Evolutionary conservation across 2,329 filamentous ascomycete genomes (phyloP).

Genomic region (Diplodia intermedia): DNA sequence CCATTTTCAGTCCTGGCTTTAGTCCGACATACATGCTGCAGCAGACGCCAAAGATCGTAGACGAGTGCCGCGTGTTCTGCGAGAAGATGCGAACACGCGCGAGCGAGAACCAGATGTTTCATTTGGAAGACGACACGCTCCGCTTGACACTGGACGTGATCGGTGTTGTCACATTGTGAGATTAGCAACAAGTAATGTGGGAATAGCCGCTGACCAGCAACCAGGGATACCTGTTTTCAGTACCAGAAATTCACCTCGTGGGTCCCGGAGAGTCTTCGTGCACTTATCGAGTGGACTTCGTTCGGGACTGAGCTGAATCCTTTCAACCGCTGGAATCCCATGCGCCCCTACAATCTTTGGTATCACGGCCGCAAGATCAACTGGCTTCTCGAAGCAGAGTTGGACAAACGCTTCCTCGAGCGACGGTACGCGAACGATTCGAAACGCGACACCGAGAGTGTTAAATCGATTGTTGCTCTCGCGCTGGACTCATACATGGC

Average conservation of each 20-base stretch:
- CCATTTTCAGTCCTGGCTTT: slow-evolving; percentile 44
- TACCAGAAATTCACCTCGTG: not conserved
- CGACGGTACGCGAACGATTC: not conserved
- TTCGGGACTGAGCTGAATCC: not conserved
- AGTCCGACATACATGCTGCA: slow-evolving; percentile 41
- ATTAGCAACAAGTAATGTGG: slow-evolving; percentile 21
- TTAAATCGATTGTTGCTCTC: slow-evolving; percentile 4
- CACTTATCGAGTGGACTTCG: not conserved
- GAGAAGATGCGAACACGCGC: slow-evolving; percentile 38
- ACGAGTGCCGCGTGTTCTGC: slow-evolving; percentile 45
- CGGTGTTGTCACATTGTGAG: slow-evolving; percentile 36
- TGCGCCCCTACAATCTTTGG: slow-evolving; percentile 40
- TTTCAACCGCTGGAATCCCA: slow-evolving; percentile 37
- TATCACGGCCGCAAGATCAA: slow-evolving; percentile 42
- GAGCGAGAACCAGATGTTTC: slow-evolving; percentile 38
- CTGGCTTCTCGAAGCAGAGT: slow-evolving; percentile 37
- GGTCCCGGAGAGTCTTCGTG: not conserved
- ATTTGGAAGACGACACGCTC: slow-evolving; percentile 38
- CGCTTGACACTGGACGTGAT: slow-evolving; percentile 43
- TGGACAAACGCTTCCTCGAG: slow-evolving; percentile 34
- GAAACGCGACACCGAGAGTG: not conserved
- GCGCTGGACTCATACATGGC: slow-evolving; percentile 36
- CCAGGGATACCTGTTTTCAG: not conserved
- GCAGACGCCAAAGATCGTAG: slow-evolving; percentile 43
- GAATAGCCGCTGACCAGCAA: not conserved